These are phyloP conservation scores for Piedraia hortae DNA, from an alignment of 2,329 filamentous ascomycete genomes.

Conservation along the genomic window DNA sequence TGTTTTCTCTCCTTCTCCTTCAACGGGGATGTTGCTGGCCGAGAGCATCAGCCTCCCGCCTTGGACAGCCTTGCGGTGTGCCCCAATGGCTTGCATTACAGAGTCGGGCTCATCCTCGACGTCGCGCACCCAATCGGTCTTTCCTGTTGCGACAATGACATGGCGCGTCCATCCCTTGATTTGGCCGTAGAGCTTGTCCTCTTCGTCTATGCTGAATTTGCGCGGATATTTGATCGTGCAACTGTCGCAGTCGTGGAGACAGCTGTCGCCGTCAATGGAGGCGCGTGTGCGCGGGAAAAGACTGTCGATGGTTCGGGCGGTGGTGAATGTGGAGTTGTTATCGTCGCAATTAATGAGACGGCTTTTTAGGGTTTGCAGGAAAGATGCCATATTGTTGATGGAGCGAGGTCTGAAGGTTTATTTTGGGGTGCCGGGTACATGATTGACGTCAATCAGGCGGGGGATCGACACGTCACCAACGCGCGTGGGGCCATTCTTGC, in stretches of 20 bases:
- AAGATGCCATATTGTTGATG: constrained; percentile 7
- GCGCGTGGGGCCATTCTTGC: too few relatives aligned
- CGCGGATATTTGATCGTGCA: constrained; percentile 61
- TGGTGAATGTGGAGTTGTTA: too few relatives aligned
- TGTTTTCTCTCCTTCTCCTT: constrained; percentile 33
- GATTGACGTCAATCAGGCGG: too few relatives aligned
- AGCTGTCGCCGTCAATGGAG: constrained; percentile 65
- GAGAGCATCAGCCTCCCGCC: constrained; percentile 55
- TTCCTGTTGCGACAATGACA: constrained; percentile 76
- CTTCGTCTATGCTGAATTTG: constrained; percentile 42
- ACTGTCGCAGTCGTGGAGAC: constrained; percentile 57
- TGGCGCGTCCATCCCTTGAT: constrained; percentile 77
- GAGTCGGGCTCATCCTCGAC: constrained; percentile 56
- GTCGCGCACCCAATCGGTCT: constrained; percentile 79
- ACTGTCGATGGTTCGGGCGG: constrained; percentile 18
- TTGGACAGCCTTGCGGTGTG: constrained; percentile 8
- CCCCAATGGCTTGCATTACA: constrained; percentile 26
- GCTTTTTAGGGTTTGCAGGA: constrained; percentile 6
- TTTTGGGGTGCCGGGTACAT: too few relatives aligned
- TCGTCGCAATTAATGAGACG: too few relatives aligned
- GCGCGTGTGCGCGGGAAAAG: constrained; percentile 54
- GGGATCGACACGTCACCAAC: too few relatives aligned
- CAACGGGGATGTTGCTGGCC: constrained; percentile 65
- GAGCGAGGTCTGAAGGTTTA: too few relatives aligned
- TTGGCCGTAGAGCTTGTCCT: constrained; percentile 56